Base-by-base conservation (phyloP, 2,329 filamentous ascomycete genomes). In the Xylariaceae sp. region DNA sequence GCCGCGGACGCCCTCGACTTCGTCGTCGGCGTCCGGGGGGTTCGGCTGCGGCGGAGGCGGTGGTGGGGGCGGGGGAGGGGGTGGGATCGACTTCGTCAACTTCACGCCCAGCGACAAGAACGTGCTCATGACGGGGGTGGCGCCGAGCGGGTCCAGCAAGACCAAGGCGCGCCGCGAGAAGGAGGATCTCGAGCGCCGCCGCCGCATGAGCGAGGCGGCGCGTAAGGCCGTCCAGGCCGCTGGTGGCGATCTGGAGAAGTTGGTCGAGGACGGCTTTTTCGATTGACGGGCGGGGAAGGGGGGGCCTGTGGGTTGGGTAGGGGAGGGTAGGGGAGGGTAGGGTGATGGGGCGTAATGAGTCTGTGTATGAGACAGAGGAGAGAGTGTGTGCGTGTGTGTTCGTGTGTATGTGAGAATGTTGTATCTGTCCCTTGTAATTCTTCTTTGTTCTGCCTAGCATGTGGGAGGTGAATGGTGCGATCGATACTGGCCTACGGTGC, bases 101-200 rank as follows among this genome's bases (percentile, higher is more conserved):
- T 96, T 90, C 74, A 97, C 93, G 1, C 88, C 91, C 0, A 79
- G 82, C 48, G 93, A 99, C 72, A 88, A 87, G 66, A 78, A 82
- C 14, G 85, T 89, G 69, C 87, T 99, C 43, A 84, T 99, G 73
- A 91, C 85, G 7, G 93, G 93, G 4, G 95, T 99, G 12, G 95
- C 95, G 44, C 93, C 93, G 0, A 93, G 89, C 62, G 95, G 95
- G 9, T 92, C 88, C 65, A 90, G 86, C 64, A 98, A 98, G 82
- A 98, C 95, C 7, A 97, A 97, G 72, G 91, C 91, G n/a, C 79
- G 92, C 52, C 79, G 95, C 48, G 93, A 98, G 73, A 89, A 91
- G 72, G 93, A 97, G 76, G 91, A 91, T 1, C 80, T 83, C 50
- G 93, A 97, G 69, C 87, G 88, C 74, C 80, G 90, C 66, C 77